Evolutionary conservation across 441 rosid genomes (phyloP).

Genomic region (Adansonia gregorii): DNA sequence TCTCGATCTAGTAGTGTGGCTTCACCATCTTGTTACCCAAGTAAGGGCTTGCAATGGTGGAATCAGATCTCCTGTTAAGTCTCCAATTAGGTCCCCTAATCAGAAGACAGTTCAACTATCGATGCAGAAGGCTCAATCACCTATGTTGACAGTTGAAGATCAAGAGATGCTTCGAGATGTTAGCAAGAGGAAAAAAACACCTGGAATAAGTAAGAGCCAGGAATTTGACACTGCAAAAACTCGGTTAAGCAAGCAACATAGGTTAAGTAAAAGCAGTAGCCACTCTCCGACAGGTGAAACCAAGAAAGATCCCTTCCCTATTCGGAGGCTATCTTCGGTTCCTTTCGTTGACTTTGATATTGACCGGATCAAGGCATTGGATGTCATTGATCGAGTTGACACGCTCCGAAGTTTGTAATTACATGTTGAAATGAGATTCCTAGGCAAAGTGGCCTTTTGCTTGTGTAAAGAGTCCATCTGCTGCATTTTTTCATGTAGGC

Average conservation of each 20-base stretch:
- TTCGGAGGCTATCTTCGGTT: slow-evolving; percentile 67
- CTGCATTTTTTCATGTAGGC: slow-evolving; percentile 30
- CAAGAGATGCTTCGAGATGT: slow-evolving; percentile 93
- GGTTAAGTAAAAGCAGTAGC: slow-evolving; percentile 90
- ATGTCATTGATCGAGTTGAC: slow-evolving; percentile 90
- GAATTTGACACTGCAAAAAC: slow-evolving; percentile 71
- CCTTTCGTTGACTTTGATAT: slow-evolving; percentile 76
- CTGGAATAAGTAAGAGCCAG: slow-evolving; percentile 97
- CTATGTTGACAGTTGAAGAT: slow-evolving; percentile 74
- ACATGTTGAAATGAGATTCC: slow-evolving; percentile 7
- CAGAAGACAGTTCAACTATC: slow-evolving; percentile 55
- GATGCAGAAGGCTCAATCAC: slow-evolving; percentile 44
- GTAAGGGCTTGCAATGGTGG: slow-evolving; percentile 71
- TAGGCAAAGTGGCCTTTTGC: slow-evolving; percentile 15
- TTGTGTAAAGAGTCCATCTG: slow-evolving; percentile 9
- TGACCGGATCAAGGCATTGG: slow-evolving; percentile 81
- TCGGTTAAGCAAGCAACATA: slow-evolving; percentile 68
- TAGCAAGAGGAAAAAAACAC: slow-evolving; percentile 76
- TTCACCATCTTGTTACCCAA: slow-evolving; percentile 83
- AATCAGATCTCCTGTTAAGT: slow-evolving; percentile 72
- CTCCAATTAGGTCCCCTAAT: slow-evolving; percentile 78
- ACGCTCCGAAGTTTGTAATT: slow-evolving; percentile 59
- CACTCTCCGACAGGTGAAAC: slow-evolving; percentile 73
- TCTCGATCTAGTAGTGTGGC: slow-evolving; percentile 85
- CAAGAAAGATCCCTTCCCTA: slow-evolving; percentile 70